Conservation (phyloP, 371 early-diverging fungal genomes). For the Lichtheimia corymbifera region DNA sequence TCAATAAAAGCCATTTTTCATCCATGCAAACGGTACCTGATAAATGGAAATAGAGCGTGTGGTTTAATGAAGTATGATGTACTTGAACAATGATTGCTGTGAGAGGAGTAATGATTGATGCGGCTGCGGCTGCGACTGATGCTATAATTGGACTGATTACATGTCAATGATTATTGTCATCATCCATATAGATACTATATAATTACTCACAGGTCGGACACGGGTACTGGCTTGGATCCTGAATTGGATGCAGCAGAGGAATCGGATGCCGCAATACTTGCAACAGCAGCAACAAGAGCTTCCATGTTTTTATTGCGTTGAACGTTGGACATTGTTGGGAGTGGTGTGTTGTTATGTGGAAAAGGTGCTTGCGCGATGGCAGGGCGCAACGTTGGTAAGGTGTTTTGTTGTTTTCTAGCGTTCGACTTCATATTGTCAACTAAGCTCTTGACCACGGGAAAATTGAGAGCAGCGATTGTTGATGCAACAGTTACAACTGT, state of each 20-base stretch:
- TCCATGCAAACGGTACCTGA: conserved; percentile 31
- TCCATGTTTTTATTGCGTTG: no score
- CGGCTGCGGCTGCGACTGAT: background rate
- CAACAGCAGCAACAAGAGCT: conserved; percentile 5
- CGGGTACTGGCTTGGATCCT: background rate
- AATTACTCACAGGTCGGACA: background rate
- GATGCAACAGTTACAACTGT: no score
- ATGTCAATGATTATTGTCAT: background rate
- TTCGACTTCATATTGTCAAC: no score
- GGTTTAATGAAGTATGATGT: conserved; percentile 38
- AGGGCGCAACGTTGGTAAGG: no score
- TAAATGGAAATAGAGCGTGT: conserved; percentile 45
- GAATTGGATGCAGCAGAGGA: background rate
- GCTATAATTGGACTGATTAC: background rate
- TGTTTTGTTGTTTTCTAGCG: no score
- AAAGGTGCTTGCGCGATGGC: no score
- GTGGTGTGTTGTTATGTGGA: no score
- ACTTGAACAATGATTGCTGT: conserved; percentile 42
- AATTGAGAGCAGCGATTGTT: background rate
- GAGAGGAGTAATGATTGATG: background rate
- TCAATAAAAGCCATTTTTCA: background rate
- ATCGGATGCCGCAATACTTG: conserved; percentile 4
- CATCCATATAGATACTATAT: background rate
- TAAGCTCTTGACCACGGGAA: no score
- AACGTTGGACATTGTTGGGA: no score